Base-by-base conservation (phyloP, 2,329 filamentous ascomycete species). In the Xylaria sp. region DNA sequence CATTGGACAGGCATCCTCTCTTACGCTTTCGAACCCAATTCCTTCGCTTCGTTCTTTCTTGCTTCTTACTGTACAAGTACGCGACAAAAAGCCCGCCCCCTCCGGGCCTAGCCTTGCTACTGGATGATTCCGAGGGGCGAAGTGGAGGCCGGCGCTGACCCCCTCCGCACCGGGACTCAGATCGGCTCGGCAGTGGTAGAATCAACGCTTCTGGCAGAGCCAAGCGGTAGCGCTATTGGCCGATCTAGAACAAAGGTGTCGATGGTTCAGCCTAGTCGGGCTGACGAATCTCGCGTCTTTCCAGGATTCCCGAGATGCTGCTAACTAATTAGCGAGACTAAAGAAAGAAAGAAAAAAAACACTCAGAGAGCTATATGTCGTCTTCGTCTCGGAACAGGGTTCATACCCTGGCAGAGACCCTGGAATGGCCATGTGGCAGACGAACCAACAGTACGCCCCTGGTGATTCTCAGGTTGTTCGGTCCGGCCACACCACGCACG, bases 101-200 rank as follows among this genome's bases (percentile, higher is more conserved):
- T 48, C 60, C 59, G 32, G 57, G 6, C 44, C 46, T 32, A n/a
- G 46, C 55, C 41, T 61, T 50, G 34, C 63, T 57, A 72, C 70
- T 70, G 70, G 68, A 66, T 56, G 39, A 62, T 55, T 23, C 60
- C 15, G 48, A 46, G 63, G 61, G 60, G 46, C 50, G 23, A 65
- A 61, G 58, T 64, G 60, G 58, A 60, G 51, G 50, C 68, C 70
- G 68, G 68, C 63, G 68, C 65, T 66, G 59, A 66, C 65, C 63
- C 46, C 68, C 70, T 72, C 70, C 68, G 68, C 70, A 69, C 66
- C 70, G 70, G 68, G 65, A 70, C 50, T 65, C 68, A 69, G 51
- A 54, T 70, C 70, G 68, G 70, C 60, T 72, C 70, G 70, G 70
- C 65, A 72, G 65, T 71, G 39, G 34, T 46, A 54, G 63, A 65